Percentiles rank a stretch among this genome's conserved stretches.
These are phyloP conservation scores for Physocladia obscura DNA, from an alignment of 192 early-diverging fungal species.

Conservation along the genomic window DNA sequence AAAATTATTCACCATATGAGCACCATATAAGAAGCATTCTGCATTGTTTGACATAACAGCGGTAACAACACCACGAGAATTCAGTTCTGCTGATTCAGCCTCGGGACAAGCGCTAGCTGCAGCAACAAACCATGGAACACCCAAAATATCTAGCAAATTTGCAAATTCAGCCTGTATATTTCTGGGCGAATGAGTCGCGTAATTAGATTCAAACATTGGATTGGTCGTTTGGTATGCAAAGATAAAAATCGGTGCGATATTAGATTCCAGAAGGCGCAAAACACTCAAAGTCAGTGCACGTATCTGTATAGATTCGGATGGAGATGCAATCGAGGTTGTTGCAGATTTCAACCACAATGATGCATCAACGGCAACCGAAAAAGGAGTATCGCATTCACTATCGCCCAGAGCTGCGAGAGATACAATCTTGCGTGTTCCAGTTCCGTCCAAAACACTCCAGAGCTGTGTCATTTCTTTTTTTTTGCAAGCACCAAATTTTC, in stretches of 20 bases:
- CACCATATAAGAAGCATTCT: slow-evolving; percentile 42
- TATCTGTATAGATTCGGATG: too few species aligned
- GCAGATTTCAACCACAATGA: background rate
- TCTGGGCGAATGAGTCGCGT: background rate
- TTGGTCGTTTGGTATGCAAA: background rate
- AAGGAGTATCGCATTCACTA: too few species aligned
- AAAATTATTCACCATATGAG: background rate
- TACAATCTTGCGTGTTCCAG: too few species aligned
- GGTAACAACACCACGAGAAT: slow-evolving; percentile 24
- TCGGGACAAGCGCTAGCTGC: slow-evolving; percentile 17
- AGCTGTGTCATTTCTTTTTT: too few species aligned
- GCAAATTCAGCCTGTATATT: background rate
- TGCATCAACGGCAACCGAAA: background rate
- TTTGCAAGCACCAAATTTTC: too few species aligned
- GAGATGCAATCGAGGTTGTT: too few species aligned
- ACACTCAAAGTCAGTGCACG: too few species aligned
- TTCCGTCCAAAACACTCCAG: too few species aligned
- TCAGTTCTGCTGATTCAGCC: slow-evolving; percentile 38
- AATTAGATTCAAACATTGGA: background rate
- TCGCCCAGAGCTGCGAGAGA: too few species aligned
- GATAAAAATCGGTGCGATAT: background rate
- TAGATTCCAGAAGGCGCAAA: background rate
- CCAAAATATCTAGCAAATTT: background rate
- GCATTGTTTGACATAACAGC: slow-evolving; percentile 37
- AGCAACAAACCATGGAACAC: background rate